Base-by-base conservation (phyloP, 2,329 filamentous ascomycete species). In the Tolypocladium cylindrosporum region DNA sequence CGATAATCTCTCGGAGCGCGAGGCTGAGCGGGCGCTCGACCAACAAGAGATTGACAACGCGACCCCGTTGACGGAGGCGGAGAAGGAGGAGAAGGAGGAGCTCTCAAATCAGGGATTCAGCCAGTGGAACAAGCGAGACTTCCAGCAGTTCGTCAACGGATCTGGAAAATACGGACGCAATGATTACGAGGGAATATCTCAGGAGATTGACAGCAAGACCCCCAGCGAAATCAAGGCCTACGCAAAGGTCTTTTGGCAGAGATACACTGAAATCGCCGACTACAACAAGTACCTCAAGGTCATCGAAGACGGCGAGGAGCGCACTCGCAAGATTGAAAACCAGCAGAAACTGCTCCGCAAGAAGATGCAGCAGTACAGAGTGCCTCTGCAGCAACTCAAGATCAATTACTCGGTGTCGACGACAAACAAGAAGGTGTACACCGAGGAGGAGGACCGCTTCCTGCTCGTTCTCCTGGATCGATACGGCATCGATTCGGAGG, bases 401-500 rank as follows among this genome's bases (percentile, higher is more conserved):
- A 91, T 99, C 77, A 97, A 96, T 76, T 99, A 99, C 74, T 96
- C 92, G 0, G 94, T 99, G 36, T 96, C 91, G 8, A 99, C 94
- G 2, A 99, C 95, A 11, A 99, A 99, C 83, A 99, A 99, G 79
- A 99, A 99, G 77, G 92, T 99, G 1, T 99, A 99, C 71, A 97
- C 92, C 0, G 95, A 99, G 71, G 94, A 99, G 70, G 94, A 99
- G 72, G 94, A 99, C 70, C 85, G 94, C 4, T 99, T 99, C 75
- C 75, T 99, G 56, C 81, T 99, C 40, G 93, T 99, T 55, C 88
- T 97, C 75, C 81, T 99, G 7, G 91, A 99, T 74, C 90, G 88
- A 72, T 89, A 91, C 66, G 94, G 95, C 8, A 86, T 99, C 41
- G 95, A 99, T 69, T 88, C 89, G 1, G 93, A 97, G 66, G 85